Evolutionary conservation across 1,284 basidiomycete species (phyloP).

Genomic region (Rhodotorula glutinis): DNA sequence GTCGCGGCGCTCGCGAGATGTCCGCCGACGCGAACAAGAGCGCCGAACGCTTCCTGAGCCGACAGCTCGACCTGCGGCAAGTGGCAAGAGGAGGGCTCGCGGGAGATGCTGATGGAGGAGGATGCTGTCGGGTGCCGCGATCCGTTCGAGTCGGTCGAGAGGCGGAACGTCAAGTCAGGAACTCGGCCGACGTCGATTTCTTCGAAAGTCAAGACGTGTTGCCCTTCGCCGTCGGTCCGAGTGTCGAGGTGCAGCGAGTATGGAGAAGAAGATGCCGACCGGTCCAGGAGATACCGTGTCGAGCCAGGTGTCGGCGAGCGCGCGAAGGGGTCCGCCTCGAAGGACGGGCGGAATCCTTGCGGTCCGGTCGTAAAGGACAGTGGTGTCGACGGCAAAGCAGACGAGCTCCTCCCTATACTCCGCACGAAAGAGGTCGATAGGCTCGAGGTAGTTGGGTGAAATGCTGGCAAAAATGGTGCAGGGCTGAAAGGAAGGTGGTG

Average conservation of each 20-base stretch:
- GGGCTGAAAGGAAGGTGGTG: no score
- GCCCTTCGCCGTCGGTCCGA: background rate
- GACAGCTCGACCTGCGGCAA: constrained; percentile 30
- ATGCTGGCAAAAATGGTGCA: background rate
- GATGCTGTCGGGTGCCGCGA: no score
- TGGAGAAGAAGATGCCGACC: constrained; percentile 2
- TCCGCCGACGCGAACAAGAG: constrained; percentile 32
- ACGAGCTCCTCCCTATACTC: constrained; percentile 19
- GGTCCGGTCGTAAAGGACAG: no score
- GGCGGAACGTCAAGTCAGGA: background rate
- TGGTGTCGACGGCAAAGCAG: background rate
- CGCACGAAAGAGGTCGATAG: constrained; percentile 27
- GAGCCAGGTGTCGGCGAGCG: constrained; percentile 35
- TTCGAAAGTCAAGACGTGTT: background rate
- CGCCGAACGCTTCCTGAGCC: constrained; percentile 23
- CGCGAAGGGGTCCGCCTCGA: background rate
- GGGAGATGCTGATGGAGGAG: no score
- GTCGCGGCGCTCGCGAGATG: constrained; percentile 40
- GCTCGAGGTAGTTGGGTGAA: constrained; percentile 28
- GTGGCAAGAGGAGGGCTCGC: constrained; percentile 21
- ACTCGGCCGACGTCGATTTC: background rate
- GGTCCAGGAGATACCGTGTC: constrained; percentile 18
- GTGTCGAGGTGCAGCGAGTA: constrained; percentile 2
- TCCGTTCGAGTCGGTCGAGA: background rate
- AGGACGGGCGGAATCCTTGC: background rate